These are phyloP conservation scores for Nitzschia inconspicua DNA, from an alignment of 108 stramenopile species.

Conservation along the genomic window DNA sequence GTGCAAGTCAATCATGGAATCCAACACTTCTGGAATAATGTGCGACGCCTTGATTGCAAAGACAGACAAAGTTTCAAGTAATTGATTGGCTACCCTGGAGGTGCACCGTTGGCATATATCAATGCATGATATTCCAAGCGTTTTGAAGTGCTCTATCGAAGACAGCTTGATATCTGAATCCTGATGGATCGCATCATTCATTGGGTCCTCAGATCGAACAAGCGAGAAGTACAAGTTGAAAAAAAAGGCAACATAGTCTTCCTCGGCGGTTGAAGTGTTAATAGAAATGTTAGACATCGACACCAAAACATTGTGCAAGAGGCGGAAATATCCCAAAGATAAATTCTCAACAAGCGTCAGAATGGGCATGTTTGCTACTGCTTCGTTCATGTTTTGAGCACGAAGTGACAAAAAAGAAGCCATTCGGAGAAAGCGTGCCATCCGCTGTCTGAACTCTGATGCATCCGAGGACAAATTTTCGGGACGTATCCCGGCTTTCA, in stretches of 20 bases:
- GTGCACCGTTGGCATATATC: background rate
- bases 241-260: background rate
- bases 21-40: constrained; percentile 5
- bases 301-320: background rate
- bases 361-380: background rate
- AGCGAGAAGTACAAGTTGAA: constrained; percentile 4
- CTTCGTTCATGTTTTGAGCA: background rate
- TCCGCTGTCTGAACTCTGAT: background rate
- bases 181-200: constrained; percentile 1
- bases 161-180: background rate
- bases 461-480: background rate
- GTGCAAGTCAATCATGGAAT: constrained; percentile 10
- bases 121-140: background rate
- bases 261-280: background rate
- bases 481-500: background rate
- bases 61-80: constrained; percentile 22
- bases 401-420: constrained; percentile 9
- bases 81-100: constrained; percentile 4
- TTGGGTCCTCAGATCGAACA: constrained; percentile 11
- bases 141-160: background rate
- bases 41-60: background rate
- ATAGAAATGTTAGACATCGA: background rate
- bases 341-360: background rate
- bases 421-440: constrained; percentile 15
- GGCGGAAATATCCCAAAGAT: constrained; percentile 19